Base-by-base conservation (phyloP, 108 stramenopile genomes). In the Mediolabrus comicus region DNA sequence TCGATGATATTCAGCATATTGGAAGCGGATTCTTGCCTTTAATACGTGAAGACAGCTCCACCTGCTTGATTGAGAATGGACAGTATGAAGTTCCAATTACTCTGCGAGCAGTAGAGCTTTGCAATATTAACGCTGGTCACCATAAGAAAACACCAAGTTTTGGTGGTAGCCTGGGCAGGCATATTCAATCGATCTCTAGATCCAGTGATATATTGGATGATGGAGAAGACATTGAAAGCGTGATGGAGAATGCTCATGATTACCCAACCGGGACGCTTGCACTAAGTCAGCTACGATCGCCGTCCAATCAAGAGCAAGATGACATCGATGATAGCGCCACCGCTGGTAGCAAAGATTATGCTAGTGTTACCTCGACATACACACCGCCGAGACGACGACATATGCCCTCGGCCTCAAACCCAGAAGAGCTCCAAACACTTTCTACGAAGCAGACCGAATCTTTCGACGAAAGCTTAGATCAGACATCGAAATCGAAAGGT, bases 11-110 rank as follows among this genome's bases (percentile, higher is more conserved):
- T 56, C 69, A 57, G 46, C 71, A 53, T 53, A 58, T 58, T 33
- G 87, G 79, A 13, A 82, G 87, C 75, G 94, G 94, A 11, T 78
- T 87, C 39, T 58, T 95, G n/a, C 89, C 89, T 25, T 35, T 88
- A 29, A 66, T 81, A 16, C 46, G 46, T 5, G 72, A 84, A 9
- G 69, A 56, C 49, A 65, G 61, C 41, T 53, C 54, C 16, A 55
- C 73, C 1, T 77, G 85, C 35, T 59, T 92, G 19, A 53, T 95
- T 53, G 80, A 77, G 31, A 86, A 92, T 74, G 91, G 90, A 10
- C 65, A 80, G 25, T 86, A 95, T 62, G 81, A 86, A 41, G 86
- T 95, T 19, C 82, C 81, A 16, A 71, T 94, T 64, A 38, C 70
- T 3, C 85, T 82, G 33, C 65, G 64, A 43, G 46, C 65, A 59